phyloP scores from a whole-genome alignment of 169 alveolate species.

The Plasmodium knowlesi region DNA sequence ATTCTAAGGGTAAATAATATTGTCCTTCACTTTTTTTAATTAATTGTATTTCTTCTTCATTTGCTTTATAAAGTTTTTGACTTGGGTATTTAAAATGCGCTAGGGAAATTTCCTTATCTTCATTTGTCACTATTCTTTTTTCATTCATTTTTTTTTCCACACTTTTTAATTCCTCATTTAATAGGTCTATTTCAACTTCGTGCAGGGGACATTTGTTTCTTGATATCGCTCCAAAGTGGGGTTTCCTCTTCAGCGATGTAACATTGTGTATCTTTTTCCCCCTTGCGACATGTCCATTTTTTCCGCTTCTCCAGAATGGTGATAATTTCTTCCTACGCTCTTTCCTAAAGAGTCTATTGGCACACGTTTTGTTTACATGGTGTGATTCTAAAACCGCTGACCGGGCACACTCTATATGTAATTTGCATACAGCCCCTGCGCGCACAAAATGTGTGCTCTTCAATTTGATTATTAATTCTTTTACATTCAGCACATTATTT shows the following conservation, averaged over 20 bases:
- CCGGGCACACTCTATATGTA: slow-evolving; percentile 3
- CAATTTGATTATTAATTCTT: slow-evolving; percentile 12
- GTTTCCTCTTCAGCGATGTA: slow-evolving; percentile 3
- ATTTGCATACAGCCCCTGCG: background rate
- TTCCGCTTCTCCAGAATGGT: slow-evolving; percentile 16
- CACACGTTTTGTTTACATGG: background rate
- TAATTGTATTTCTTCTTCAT: slow-evolving; percentile 76
- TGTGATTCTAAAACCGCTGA: background rate
- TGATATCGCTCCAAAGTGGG: background rate
- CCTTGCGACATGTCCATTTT: background rate
- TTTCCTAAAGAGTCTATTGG: slow-evolving; percentile 1
- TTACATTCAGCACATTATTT: slow-evolving; percentile 28
- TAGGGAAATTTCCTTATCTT: slow-evolving; percentile 9
- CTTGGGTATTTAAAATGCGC: slow-evolving; percentile 75
- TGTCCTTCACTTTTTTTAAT: slow-evolving; percentile 74
- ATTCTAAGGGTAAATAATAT: slow-evolving; percentile 84
- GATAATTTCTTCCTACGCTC: background rate
- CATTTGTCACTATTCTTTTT: slow-evolving; percentile 4
- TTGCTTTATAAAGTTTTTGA: slow-evolving; percentile 78
- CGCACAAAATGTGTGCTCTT: background rate
- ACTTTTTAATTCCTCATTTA: slow-evolving; percentile 69
- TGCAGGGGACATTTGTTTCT: background rate
- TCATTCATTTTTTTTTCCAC: slow-evolving; percentile 55
- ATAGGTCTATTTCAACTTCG: slow-evolving; percentile 26
- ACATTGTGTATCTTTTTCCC: background rate